Evolutionary conservation across 768 basidiomycete species (phyloP).

Genomic region (Podaxis mareebaensis): DNA sequence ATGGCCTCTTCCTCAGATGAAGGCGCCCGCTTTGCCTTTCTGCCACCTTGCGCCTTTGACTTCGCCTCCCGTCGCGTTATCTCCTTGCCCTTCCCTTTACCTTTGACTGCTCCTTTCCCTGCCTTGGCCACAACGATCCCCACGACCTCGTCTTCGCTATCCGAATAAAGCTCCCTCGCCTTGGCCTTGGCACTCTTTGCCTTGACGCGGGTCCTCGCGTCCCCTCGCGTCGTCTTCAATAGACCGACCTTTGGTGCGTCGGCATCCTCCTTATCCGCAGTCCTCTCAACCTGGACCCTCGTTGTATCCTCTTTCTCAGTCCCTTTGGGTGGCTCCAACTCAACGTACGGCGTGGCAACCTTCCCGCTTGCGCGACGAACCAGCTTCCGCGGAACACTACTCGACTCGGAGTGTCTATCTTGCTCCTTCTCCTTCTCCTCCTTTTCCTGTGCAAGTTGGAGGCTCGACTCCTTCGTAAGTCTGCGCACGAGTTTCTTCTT

Average conservation of each 20-base stretch:
- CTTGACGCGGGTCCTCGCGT: constrained; percentile 29
- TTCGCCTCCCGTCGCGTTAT: neutral
- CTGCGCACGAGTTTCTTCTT: constrained; percentile 11
- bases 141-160: constrained; percentile 21
- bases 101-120: constrained; percentile 9
- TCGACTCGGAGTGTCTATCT: neutral
- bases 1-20: constrained; percentile 1
- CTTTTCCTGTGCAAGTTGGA: neutral
- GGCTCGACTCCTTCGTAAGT: neutral
- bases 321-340: constrained; percentile 5
- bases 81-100: constrained; percentile 12
- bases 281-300: constrained; percentile 9
- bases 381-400: neutral
- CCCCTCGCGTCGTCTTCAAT: constrained; percentile 22
- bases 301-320: constrained; percentile 15
- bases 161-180: constrained; percentile 17
- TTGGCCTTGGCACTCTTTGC: constrained; percentile 20
- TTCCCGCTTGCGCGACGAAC: constrained; percentile 1
- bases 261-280: neutral
- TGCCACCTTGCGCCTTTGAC: constrained; percentile 15
- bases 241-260: constrained; percentile 17
- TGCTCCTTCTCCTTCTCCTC: constrained; percentile 1
- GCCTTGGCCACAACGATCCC: constrained; percentile 6
- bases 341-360: neutral
- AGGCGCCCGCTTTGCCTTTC: constrained; percentile 5